These are phyloP conservation scores for Apiospora malaysiana DNA, from an alignment of 2,329 filamentous ascomycete genomes.

Conservation along the genomic window DNA sequence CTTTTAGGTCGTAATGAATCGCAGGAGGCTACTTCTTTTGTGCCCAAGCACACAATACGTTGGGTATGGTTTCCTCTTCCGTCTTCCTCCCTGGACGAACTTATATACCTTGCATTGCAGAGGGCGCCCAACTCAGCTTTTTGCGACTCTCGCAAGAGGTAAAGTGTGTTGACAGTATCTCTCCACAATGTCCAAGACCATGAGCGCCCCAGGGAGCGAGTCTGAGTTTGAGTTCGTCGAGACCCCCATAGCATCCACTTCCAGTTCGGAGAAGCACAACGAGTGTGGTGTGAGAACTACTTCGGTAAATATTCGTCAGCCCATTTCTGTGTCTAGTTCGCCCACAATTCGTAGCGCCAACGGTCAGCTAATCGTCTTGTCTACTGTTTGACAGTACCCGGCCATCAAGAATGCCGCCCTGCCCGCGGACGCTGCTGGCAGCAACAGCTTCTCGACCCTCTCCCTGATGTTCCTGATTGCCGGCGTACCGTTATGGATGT, in stretches of 20 bases:
- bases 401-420: conserved; percentile 94
- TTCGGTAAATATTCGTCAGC: conserved; percentile 47
- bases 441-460: conserved; percentile 86
- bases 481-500: conserved; percentile 77
- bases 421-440: conserved; percentile 84
- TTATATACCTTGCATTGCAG: neutral
- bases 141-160: neutral
- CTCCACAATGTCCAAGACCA: conserved; percentile 54
- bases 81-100: neutral
- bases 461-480: conserved; percentile 74
- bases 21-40: neutral
- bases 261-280: conserved; percentile 57
- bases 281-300: conserved; percentile 63
- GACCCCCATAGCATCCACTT: conserved; percentile 57
- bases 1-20: conserved; percentile 6
- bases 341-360: neutral
- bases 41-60: conserved; percentile 8
- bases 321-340: neutral
- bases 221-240: conserved; percentile 69
- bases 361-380: neutral
- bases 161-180: neutral
- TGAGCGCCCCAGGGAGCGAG: conserved; percentile 47
- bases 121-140: neutral
- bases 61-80: neutral
- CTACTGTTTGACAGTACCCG: conserved; percentile 66